phyloP scores from a whole-genome alignment of 805 yeast species.

The Barnettozyma salicaria region DNA sequence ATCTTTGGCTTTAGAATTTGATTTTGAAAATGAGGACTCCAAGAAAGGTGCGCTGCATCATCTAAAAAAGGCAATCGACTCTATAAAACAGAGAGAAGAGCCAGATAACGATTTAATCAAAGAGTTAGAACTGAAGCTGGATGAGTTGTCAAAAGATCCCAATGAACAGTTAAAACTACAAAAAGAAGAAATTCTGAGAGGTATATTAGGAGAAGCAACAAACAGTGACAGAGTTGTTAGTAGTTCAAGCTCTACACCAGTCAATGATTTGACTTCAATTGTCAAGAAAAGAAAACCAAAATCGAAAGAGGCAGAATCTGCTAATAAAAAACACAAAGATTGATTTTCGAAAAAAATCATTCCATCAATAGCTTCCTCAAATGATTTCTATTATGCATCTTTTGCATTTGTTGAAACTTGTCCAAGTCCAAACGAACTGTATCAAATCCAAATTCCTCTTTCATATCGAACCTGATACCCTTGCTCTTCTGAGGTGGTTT shows the following conservation, averaged over 20 bases:
- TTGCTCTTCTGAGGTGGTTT: conserved; percentile 1
- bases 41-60: conserved; percentile 49
- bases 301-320: conserved; percentile 5
- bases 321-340: conserved; percentile 17
- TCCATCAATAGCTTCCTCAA: background rate
- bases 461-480: conserved; percentile 13
- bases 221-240: conserved; percentile 23
- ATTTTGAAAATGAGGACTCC: conserved; percentile 44
- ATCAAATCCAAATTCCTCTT: conserved; percentile 23
- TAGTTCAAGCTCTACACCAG: conserved; percentile 23
- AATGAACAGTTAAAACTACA: conserved; percentile 42
- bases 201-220: conserved; percentile 46
- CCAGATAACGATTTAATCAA: conserved; percentile 41
- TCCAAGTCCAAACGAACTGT: conserved; percentile 11
- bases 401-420: conserved; percentile 1
- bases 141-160: conserved; percentile 50
- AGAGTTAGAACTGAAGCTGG: conserved; percentile 51
- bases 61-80: conserved; percentile 45
- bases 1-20: conserved; percentile 70
- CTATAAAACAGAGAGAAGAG: conserved; percentile 38
- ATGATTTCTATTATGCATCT: background rate
- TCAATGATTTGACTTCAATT: conserved; percentile 58
- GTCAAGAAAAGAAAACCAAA: conserved; percentile 49
- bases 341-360: conserved; percentile 3
- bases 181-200: conserved; percentile 48